Base-by-base conservation (phyloP, 352 stramenopile genomes). In the Globisporangium solare region DNA sequence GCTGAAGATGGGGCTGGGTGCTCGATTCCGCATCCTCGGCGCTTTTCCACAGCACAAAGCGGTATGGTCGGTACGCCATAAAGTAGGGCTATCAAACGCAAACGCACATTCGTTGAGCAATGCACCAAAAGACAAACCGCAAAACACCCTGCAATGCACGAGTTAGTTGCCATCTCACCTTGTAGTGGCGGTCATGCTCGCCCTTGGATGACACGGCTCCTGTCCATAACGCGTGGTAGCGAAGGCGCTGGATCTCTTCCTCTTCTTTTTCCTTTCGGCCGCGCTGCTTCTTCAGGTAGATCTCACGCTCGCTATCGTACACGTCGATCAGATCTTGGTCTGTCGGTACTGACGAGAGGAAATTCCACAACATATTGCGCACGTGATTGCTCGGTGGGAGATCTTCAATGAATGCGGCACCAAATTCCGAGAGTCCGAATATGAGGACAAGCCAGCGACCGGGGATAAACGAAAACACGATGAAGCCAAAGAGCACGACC, bases 1-100 rank as follows among this genome's bases (percentile, higher is more conserved):
- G 54, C 51, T 91, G 77, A 27, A 83, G 54, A 22, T 70, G 53
- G 18, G 84, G 76, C 35, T 74, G 67, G 0, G 67, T 63, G 2
- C 79, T 78, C 15, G 65, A 65, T 39, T 91, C 79, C 14, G 80
- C 77, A 59, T 94, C 84, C 59, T 94, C 84, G 11, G 67, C 70
- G 14, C 58, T 76, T 61, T 90, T 94, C 84, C 84, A 94, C 24
- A 94, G 52, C 24, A 92, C 63, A 57, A 94, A 92, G 11, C 84
- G 82, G 60, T 72, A 91, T 6, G 79, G 56, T 18, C 80, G 84
- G 64, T 89, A 92, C 21, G 70, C 75, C 24, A 79, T 54, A 21
- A 81, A 90, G 22, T 73, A 82, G 6, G 43, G 63, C 79, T 89
- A 65, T 15, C 43, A 68, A 60, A 71, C 43, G 39, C 68, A 53